Conservation (phyloP, 768 basidiomycete genomes). For the Leccinellum rugosiceps region DNA sequence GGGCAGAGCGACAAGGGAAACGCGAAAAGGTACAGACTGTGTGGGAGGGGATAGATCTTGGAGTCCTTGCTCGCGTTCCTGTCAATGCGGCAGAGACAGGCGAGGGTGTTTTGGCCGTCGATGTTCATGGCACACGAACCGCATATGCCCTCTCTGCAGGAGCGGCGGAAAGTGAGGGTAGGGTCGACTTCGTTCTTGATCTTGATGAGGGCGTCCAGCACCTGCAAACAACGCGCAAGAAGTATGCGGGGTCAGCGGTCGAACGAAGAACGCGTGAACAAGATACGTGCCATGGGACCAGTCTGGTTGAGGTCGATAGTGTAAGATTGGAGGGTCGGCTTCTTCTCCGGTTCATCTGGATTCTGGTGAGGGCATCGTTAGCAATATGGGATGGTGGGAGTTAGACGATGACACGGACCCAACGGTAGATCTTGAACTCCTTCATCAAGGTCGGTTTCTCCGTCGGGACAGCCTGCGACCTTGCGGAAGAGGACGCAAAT, state of each 20-base stretch:
- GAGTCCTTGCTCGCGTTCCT: conserved; percentile 62
- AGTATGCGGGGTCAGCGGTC: background rate
- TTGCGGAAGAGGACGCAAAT: conserved; percentile 29
- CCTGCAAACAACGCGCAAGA: conserved; percentile 30
- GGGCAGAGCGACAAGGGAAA: background rate
- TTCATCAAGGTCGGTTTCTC: conserved; percentile 76
- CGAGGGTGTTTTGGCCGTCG: conserved; percentile 96
- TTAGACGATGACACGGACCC: conserved; percentile 51
- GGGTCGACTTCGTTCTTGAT: conserved; percentile 99
- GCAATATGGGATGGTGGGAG: background rate
- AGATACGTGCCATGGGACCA: conserved; percentile 78
- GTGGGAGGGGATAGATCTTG: conserved; percentile 96
- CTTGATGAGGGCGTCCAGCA: conserved; percentile 94
- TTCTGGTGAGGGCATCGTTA: conserved; percentile 46
- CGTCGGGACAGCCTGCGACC: conserved; percentile 42
- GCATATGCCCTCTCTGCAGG: conserved; percentile 94
- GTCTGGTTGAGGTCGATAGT: conserved; percentile 90
- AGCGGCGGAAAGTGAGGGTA: conserved; percentile 92
- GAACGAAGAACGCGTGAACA: background rate
- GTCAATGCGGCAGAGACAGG: conserved; percentile 95
- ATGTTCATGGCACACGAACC: conserved; percentile 99
- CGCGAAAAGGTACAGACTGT: conserved; percentile 60
- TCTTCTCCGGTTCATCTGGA: conserved; percentile 90
- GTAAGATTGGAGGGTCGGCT: conserved; percentile 89
- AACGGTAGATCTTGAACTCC: conserved; percentile 99